Evolutionary conservation across 1,284 basidiomycete species (phyloP).

Genomic region (Ceratobasidium sp.): DNA sequence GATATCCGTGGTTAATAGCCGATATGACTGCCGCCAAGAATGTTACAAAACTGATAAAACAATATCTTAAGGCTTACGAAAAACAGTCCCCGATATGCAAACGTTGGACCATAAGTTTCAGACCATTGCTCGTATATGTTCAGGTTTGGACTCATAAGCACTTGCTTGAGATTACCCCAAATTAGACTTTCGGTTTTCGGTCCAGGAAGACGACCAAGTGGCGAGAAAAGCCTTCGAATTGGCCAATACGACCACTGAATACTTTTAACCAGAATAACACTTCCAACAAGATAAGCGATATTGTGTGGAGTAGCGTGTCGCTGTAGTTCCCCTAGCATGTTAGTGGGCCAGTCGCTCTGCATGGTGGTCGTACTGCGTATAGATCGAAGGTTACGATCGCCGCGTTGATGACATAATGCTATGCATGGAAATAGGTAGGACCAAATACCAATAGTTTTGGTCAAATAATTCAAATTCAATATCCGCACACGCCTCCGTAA

Average conservation of each 20-base stretch:
- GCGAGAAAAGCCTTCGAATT: conserved; percentile 11
- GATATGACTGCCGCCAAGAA: conserved; percentile 11
- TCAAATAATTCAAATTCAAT: too few relatives aligned
- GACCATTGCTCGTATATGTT: conserved; percentile 37
- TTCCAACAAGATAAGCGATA: conserved; percentile 24
- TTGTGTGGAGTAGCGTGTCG: conserved; percentile 17
- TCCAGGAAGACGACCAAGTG: conserved; percentile 26
- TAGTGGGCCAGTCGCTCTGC: background rate
- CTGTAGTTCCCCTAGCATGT: background rate
- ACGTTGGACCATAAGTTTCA: conserved; percentile 35
- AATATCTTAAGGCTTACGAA: conserved; percentile 11
- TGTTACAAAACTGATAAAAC: background rate
- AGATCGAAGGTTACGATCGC: background rate
- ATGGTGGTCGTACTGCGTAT: background rate
- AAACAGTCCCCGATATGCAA: conserved; percentile 33
- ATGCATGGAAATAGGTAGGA: too few relatives aligned
- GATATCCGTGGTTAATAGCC: conserved; percentile 6
- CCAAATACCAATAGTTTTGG: too few relatives aligned
- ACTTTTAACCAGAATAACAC: conserved; percentile 46
- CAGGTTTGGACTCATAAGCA: background rate
- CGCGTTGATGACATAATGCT: too few relatives aligned
- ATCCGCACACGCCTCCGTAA: too few relatives aligned
- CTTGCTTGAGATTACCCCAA: conserved; percentile 32
- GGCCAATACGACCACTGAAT: background rate
- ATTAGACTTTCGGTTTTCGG: conserved; percentile 18